Evolutionary conservation across 2,329 filamentous ascomycete genomes (phyloP), one percentile per base, ranked within the genome.

Genomic region (Magnaporthiopsis poae): DNA sequence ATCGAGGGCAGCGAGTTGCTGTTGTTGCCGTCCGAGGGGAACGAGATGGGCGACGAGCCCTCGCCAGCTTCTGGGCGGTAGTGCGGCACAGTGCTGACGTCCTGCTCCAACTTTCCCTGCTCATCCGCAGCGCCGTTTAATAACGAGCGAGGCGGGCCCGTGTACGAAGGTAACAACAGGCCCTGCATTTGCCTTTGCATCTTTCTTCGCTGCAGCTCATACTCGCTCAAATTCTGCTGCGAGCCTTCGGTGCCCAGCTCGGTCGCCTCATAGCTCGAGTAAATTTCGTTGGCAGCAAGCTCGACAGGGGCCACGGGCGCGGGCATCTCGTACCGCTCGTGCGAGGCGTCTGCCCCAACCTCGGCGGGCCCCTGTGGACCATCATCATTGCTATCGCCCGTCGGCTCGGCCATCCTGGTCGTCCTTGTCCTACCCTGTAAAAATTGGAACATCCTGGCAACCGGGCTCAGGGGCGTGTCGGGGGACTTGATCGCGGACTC

Each of bases 321-420:
- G 1, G 83, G 77, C 71, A 86, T 72, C 70, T 86, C 83, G 67
- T 83, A 84, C 3, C 84, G 79, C 68, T 83, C 80, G 59, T 82
- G 80, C 64, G 79, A 77, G 1, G 77, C 72, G 64, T 80, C 79
- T 7, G 78, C 79, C 5, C 73, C 78, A 4, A 80, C 77, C 69
- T 78, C 80, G 67, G 73, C 73, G 71, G 62, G 78, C 73, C 72
- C 79, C 71, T 27, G 69, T 68, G 61, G 76, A 73, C 75, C 69
- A 66, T 73, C 69, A 63, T 71, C 62, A 15, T 31, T 31, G 31
- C 73, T 69, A 46, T 73, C 72, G 25, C 21, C 18, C 13, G 46
- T 33, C 15, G 62, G 69, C 4, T 52, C 67, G 35, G 68, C 67
- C 66, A 69, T 76, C 65, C 69, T 73, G 0, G 74, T 72, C 35